Evolutionary conservation across 495 filamentous ascomycete genomes (phyloP), one percentile per base, ranked within the genome.

Genomic region (Parachaetomium inaequale): DNA sequence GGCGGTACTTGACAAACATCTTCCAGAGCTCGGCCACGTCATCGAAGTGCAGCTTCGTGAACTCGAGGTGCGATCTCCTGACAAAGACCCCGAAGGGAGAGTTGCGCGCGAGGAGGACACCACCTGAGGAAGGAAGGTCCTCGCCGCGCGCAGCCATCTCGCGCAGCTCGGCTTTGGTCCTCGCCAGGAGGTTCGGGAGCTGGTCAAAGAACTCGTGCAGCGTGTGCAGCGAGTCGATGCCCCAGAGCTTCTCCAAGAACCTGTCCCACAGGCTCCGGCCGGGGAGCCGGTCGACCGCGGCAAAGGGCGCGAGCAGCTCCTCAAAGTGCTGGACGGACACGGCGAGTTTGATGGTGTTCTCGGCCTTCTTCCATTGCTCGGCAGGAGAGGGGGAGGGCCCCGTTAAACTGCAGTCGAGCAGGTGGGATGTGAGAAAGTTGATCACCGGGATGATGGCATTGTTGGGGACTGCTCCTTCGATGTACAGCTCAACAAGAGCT

Each of bases 31-130:
- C 85, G 25, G 88, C 76, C 0, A 83, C 81, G 65, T 93, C 87
- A 65, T 90, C 79, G 64, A 97, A 96, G 51, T 88, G 87, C 23
- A 97, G 72, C 50, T 87, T 77, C 4, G 85, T 85, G 72, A 91
- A 96, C 74, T 98, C 93, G 23, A 96, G 75, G 59, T 84, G 82
- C 8, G 88, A 81, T 65, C 87, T 82, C 58, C 93, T 80, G 4
- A 97, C 83, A 69, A 96, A 97, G n/a, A 81, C 80, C 15, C 94
- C 95, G 28, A 97, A 76, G 0, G 92, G 91, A 0, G 94, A 96
- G 52, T 83, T 87, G 31, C 85, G 81, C 10, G 84, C 77, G 34
- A 74, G 81, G 17, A 85, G 68, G 10, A 84, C 77, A 3, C 80
- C 83, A n/a, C n/a, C n/a, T n/a, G n/a, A n/a, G 52, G 81, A 72